A percentile compares a stretch with the other conserved stretches of the same genome.
These are phyloP conservation scores for bread wheat (Triticum aestivum) DNA, from an alignment of 176 grass and related monocot genomes.

Conservation along the genomic window IWGSC_CS_RefSeq_v2.1 NC_057802.1:579094218-579094717, in stretches of 20 bases:
- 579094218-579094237: fast-evolving
- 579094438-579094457: background rate
- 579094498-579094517: background rate
- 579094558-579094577: background rate
- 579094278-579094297: background rate
- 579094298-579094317: no score
- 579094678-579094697: background rate
- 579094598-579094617: background rate
- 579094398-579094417: background rate
- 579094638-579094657: background rate
- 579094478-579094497: background rate
- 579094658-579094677: background rate
- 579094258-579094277: background rate
- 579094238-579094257: no score
- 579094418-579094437: background rate
- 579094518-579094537: no score
- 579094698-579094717: constrained; percentile 44
- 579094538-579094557: background rate
- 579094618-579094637: background rate
- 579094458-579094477: background rate
- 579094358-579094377: background rate
- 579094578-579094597: background rate
- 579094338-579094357: background rate
- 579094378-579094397: background rate
- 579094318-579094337: background rate